Evolutionary conservation across 768 basidiomycete genomes (phyloP).

Genomic region (Boletellus emodensis): DNA sequence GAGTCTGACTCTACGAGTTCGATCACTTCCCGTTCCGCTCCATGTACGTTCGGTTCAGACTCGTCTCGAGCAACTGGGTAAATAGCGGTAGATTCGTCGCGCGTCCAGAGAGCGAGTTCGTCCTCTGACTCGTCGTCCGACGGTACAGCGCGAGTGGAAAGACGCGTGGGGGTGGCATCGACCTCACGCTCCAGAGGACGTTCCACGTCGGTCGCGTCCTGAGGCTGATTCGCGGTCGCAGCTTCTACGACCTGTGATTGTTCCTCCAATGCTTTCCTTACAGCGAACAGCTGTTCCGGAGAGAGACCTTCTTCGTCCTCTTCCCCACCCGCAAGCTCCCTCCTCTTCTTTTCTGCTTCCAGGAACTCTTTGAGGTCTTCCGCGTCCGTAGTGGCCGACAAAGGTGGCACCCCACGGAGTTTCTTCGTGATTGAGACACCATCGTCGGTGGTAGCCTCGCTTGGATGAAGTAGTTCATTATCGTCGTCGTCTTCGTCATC

Average conservation of each 20-base stretch:
- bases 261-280: conserved; percentile 16
- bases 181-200: conserved; percentile 1
- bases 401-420: conserved; percentile 41
- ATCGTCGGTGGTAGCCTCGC: conserved; percentile 24
- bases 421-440: conserved; percentile 29
- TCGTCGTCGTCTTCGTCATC: conserved; percentile 59
- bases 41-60: conserved; percentile 11
- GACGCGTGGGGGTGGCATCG: conserved; percentile 17
- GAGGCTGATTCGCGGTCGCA: conserved; percentile 2
- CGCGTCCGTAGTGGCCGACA: conserved; percentile 46
- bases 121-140: conserved; percentile 43
- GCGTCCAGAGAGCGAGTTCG: conserved; percentile 42
- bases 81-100: conserved; percentile 40
- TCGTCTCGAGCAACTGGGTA: conserved; percentile 24
- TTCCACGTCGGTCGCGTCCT: conserved; percentile 5
- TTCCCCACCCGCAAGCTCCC: conserved; percentile 35
- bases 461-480: conserved; percentile 48
- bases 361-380: conserved; percentile 65
- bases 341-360: conserved; percentile 55
- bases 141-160: conserved; percentile 1
- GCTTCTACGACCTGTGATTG: conserved; percentile 7
- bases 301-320: conserved; percentile 26
- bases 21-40: conserved; percentile 20
- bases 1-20: conserved; percentile 28
- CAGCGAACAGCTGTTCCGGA: conserved; percentile 12